Percentiles rank a stretch among this genome's conserved stretches.
Conservation (phyloP, 139 green algal species). For the Haematococcus lacustris region DNA sequence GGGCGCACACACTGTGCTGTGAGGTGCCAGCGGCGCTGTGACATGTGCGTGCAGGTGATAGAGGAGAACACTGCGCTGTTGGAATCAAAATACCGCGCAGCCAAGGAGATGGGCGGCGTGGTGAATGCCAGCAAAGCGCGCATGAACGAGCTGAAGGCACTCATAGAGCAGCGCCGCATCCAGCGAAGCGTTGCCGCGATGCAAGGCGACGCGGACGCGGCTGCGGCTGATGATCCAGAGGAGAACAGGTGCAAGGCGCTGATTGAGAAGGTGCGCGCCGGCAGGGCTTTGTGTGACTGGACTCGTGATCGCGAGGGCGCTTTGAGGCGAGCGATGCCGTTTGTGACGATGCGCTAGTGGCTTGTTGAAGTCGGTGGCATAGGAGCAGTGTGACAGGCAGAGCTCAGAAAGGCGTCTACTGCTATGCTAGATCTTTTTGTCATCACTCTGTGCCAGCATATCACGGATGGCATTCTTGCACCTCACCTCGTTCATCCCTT, state of each 20-base stretch:
- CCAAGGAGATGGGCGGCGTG: slow-evolving; percentile 34
- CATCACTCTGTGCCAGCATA: no score
- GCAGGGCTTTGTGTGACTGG: not conserved
- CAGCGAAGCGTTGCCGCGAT: slow-evolving; percentile 36
- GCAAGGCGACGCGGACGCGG: slow-evolving; percentile 3
- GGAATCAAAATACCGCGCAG: slow-evolving; percentile 68
- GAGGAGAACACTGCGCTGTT: slow-evolving; percentile 79
- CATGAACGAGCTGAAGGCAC: slow-evolving; percentile 51
- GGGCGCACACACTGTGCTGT: no score
- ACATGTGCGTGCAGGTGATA: slow-evolving; percentile 37
- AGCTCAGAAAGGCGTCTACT: no score
- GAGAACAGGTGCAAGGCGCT: slow-evolving; percentile 43
- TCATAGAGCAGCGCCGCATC: slow-evolving; percentile 59
- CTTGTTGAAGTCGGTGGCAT: no score
- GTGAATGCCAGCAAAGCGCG: slow-evolving; percentile 22
- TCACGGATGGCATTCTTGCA: no score
- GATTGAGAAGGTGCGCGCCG: slow-evolving; percentile 32
- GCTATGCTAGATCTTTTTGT: no score
- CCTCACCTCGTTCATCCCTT: no score
- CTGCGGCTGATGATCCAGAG: slow-evolving; percentile 32
- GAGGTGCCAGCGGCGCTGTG: no score
- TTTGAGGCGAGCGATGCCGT: no score
- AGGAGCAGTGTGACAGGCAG: slow-evolving; percentile 10
- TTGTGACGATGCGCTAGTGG: no score
- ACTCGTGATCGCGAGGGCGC: slow-evolving; percentile 18